Base-by-base conservation (phyloP, 148 eudicot species). In the Diospyros lotus region DNA sequence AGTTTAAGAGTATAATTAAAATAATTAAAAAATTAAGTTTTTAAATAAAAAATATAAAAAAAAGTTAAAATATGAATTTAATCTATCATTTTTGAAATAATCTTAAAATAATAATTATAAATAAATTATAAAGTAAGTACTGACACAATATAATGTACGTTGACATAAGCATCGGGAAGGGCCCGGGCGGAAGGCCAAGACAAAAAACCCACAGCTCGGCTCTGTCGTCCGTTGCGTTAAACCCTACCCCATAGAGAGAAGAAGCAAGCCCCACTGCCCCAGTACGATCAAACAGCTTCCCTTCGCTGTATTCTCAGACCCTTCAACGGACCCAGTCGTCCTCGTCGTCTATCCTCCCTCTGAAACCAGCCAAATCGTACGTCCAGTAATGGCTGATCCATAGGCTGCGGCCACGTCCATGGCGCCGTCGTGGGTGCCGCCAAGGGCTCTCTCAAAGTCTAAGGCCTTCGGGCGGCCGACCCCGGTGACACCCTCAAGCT, bases 401-500 rank as follows among this genome's bases (percentile, higher is more conserved):
- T 28, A 84, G 64, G 73, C 78, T 58, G 76, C 76, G 13, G 39
- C 38, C 48, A 64, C 50, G 8, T 28, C 56, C 63, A 6, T 70
- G 84, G 56, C 80, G 80, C 9, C 58, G 60, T 1, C 46, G 73
- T 28, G 5, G 84, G 87, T 1, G 80, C 64, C 18, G 64, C 56
- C 0, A 81, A 81, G 59, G 87, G 87, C 4, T 18, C 76, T 1
- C 1, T 81, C 10, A 73, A 62, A 5, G 87, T 81, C 10, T 75
- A 62, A 5, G 87, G 87, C 42, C 5, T 84, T 12, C 43, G 18
- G 11, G 74, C 84, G 0, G 78, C 80, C 1, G 82, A 81, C n/a
- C n/a, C 56, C 15, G 87, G 87, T 0, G 87, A 84, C 1, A 64
- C 84, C 15, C 6, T 81, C 15, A 84, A 84, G 75, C 72, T 84